phyloP scores from a whole-genome alignment of 1,284 basidiomycete species.

The Inonotus hispidus region DNA sequence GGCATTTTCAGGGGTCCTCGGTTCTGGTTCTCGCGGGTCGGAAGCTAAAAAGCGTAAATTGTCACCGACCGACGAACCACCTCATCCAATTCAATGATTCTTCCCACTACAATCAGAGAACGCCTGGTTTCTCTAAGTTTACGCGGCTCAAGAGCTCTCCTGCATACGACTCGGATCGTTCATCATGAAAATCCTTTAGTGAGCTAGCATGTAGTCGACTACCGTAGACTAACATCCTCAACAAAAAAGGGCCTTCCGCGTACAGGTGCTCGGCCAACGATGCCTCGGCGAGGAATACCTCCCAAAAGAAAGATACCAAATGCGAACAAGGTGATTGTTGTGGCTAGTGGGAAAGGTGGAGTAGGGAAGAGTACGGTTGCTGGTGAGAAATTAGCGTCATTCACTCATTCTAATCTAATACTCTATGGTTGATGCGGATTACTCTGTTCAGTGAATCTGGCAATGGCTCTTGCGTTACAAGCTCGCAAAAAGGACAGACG shows the following conservation, averaged over 20 bases:
- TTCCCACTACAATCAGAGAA: background rate
- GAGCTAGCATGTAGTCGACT: constrained; percentile 16
- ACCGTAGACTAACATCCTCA: constrained; percentile 8
- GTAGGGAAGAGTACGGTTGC: constrained; percentile 96
- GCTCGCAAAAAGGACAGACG: constrained; percentile 31
- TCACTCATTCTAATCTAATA: background rate
- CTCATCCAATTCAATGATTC: background rate
- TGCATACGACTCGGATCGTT: background rate
- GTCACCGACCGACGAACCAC: background rate
- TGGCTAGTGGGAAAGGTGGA: constrained; percentile 94
- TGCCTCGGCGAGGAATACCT: constrained; percentile 56
- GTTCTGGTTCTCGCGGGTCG: no score
- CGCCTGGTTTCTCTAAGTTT: background rate
- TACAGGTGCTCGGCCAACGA: constrained; percentile 44
- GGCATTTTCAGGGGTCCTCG: no score
- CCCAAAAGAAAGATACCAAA: constrained; percentile 58
- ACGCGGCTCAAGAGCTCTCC: background rate
- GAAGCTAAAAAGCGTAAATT: no score
- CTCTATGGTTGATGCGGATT: background rate
- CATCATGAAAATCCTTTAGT: constrained; percentile 45
- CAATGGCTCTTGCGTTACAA: constrained; percentile 61
- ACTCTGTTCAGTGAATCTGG: constrained; percentile 66
- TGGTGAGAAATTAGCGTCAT: constrained; percentile 40
- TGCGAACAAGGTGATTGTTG: constrained; percentile 73
- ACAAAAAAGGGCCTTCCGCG: constrained; percentile 49